Conservation (phyloP, 805 yeast species). For the Torulaspora maleeae region DNA sequence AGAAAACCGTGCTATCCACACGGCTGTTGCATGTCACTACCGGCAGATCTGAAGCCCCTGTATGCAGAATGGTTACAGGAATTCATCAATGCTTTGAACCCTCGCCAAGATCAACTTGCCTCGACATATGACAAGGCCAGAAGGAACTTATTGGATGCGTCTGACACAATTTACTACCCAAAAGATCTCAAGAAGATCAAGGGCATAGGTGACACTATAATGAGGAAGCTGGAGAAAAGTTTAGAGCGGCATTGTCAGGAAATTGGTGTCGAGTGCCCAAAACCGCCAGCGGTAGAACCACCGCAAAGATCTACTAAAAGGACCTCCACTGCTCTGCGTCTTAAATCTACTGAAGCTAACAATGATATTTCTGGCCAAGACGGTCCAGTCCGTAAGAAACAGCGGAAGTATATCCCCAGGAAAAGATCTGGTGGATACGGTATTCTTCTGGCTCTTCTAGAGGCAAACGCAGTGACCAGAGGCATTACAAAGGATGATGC, state of each 20-base stretch:
- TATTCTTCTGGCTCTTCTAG: conserved; percentile 55
- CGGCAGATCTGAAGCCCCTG: conserved; percentile 47
- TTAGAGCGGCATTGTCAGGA: conserved; percentile 54
- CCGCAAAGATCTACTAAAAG: conserved; percentile 15
- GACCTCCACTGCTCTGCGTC: conserved; percentile 17
- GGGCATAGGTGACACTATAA: conserved; percentile 69
- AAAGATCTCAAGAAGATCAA: conserved; percentile 54
- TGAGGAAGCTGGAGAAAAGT: conserved; percentile 44
- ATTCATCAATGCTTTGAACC: conserved; percentile 42
- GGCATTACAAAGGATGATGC: conserved; percentile 66
- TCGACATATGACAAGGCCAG: conserved; percentile 53
- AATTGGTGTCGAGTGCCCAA: conserved; percentile 46
- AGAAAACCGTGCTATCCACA: background rate
- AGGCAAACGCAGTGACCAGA: conserved; percentile 40
- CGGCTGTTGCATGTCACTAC: conserved; percentile 37
- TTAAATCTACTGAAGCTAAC: conserved; percentile 1
- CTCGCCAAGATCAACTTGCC: conserved; percentile 49
- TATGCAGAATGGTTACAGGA: conserved; percentile 58
- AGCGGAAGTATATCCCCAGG: conserved; percentile 58
- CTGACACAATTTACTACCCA: conserved; percentile 49
- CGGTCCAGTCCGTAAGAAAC: conserved; percentile 23
- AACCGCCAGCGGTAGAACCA: conserved; percentile 20
- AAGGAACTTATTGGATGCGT: conserved; percentile 44
- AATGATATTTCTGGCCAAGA: conserved; percentile 9
- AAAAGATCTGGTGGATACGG: conserved; percentile 84